phyloP scores from a whole-genome alignment of 73 alveolate species.

The Tetrahymena elliotti region DNA sequence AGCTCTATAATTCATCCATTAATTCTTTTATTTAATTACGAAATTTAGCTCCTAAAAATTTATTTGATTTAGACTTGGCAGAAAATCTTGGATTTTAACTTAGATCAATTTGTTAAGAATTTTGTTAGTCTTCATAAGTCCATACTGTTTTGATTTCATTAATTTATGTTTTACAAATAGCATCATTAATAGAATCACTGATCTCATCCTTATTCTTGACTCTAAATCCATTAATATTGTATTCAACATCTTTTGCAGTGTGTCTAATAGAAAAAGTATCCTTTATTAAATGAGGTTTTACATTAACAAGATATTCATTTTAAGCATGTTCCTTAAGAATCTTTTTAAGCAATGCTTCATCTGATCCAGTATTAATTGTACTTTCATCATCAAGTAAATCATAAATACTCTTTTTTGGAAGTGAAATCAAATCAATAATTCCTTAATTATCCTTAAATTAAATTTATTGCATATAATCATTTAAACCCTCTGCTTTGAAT shows the following conservation, averaged over 20 bases:
- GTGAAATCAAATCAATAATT: slow-evolving; percentile 49
- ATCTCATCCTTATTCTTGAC: slow-evolving; percentile 87
- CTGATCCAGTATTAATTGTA: slow-evolving; percentile 23
- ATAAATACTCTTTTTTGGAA: slow-evolving; percentile 48
- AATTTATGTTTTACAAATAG: not conserved
- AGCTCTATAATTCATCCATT: slow-evolving; percentile 70
- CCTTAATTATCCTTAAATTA: slow-evolving; percentile 25
- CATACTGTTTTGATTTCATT: not conserved
- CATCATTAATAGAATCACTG: slow-evolving; percentile 22
- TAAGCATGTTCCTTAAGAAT: slow-evolving; percentile 14
- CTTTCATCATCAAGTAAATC: slow-evolving; percentile 56
- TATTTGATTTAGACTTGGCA: not conserved
- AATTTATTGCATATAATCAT: slow-evolving; percentile 11
- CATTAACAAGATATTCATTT: not conserved
- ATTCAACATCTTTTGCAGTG: slow-evolving; percentile 86
- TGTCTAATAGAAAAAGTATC: slow-evolving; percentile 53
- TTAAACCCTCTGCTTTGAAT: slow-evolving; percentile 48
- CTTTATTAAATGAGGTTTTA: not conserved
- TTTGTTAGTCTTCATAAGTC: not conserved
- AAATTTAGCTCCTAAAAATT: slow-evolving; percentile 75
- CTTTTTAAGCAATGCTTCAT: slow-evolving; percentile 18
- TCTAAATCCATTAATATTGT: slow-evolving; percentile 66
- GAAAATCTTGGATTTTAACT: not conserved
- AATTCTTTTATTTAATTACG: slow-evolving; percentile 82
- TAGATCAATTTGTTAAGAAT: not conserved